Evolutionary conservation across 1,284 basidiomycete genomes (phyloP), one percentile per base, ranked within the genome.

Genomic region (Puccinia hordei): DNA sequence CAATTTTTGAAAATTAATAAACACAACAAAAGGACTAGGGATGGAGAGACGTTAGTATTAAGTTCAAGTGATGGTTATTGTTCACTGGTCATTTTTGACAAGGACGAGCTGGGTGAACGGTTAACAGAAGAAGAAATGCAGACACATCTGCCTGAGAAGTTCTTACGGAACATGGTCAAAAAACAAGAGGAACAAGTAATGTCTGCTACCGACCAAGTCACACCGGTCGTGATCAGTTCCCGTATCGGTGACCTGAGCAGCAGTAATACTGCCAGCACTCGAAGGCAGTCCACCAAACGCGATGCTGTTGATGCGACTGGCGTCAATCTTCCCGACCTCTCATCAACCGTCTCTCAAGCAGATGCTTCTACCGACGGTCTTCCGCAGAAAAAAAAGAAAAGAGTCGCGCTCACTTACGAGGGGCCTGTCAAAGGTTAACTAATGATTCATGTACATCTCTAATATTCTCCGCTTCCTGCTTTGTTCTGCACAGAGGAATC

Each of bases 61-160:
- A 92, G 94, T 0, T 94, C 94, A 0, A 91, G 94, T 41, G 96
- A 99, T 85, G 96, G 96, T 0, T 99, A 98, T 86, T 99, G 97
- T 87, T 97, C 96, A 0, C 89, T 98, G 80, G 90, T 97, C 80
- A 90, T 88, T 9, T 90, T 90, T 82, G 88, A 89, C 81, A 85
- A 95, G 83, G 93, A 94, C 84, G 96, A 98, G 86, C 91, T 97
- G 72, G 90, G 98, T 0, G 90, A 92, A 0, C 89, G 85, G 33
- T 27, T 77, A 30, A 66, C 41, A 17, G 63, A 66, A 38, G 75
- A 77, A 65, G 75, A 69, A 22, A n/a, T 24, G 5, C 61, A 57
- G 38, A 46, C 68, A 38, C 24, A 77, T 41, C 22, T 75, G 24
- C 55, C 55, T 10, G 17, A 38, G 8, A 75, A 35, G 19, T 19